A percentile compares a stretch with the other conserved stretches of the same genome.
Evolutionary conservation across 805 yeast genomes (phyloP).

Genomic region (Starmera quercuum): DNA sequence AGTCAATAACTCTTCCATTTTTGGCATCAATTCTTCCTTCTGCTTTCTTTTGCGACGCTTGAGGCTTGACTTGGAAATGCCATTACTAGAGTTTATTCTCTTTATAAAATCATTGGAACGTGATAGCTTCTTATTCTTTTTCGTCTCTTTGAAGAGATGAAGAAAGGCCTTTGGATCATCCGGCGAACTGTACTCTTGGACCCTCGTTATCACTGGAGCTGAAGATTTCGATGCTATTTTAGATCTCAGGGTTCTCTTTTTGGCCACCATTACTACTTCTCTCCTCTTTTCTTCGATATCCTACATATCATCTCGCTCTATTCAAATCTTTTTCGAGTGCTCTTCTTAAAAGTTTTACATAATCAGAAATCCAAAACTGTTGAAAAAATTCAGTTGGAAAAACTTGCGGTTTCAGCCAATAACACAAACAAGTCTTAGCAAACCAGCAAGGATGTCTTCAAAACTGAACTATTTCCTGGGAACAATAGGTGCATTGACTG

Average conservation of each 20-base stretch:
- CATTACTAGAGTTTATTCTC: conserved; percentile 25
- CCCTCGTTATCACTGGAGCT: conserved; percentile 1
- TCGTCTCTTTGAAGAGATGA: conserved; percentile 43
- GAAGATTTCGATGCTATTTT: conserved; percentile 26
- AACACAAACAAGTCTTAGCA: too few species aligned
- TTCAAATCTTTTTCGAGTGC: too few species aligned
- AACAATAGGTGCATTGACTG: conserved; percentile 36
- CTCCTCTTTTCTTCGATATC: too few species aligned
- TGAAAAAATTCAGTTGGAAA: too few species aligned
- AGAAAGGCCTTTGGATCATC: conserved; percentile 38
- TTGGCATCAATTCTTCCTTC: conserved; percentile 58
- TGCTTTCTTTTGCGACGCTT: conserved; percentile 58
- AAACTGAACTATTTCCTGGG: conserved; percentile 17
- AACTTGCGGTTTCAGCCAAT: too few species aligned
- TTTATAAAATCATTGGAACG: conserved; percentile 32
- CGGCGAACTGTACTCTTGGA: conserved; percentile 14
- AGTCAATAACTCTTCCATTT: conserved; percentile 53
- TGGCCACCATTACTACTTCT: conserved; percentile 27
- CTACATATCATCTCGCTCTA: too few species aligned
- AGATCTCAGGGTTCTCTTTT: conserved; percentile 38
- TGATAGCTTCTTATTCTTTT: conserved; percentile 41
- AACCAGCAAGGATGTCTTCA: too few species aligned
- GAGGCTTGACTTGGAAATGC: conserved; percentile 57
- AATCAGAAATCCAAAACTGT: too few species aligned
- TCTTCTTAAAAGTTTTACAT: too few species aligned